phyloP scores from a whole-genome alignment of 192 early-diverging fungal genomes.

The Spinellus fusiger region DNA sequence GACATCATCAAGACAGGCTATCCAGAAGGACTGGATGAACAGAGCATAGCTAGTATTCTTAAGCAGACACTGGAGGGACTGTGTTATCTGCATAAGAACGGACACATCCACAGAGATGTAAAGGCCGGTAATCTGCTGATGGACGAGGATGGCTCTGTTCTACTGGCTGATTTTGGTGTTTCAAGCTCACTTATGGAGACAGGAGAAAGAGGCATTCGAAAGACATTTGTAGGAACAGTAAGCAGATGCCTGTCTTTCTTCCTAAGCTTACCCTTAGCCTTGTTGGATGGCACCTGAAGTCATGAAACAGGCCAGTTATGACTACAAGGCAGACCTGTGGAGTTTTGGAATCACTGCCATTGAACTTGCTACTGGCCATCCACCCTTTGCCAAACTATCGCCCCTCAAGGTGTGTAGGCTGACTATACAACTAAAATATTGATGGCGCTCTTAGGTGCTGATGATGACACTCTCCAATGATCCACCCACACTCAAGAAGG shows the following conservation, averaged over 20 bases:
- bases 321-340: constrained; percentile 90
- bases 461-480: constrained; percentile 85
- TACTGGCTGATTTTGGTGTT: constrained; percentile 67
- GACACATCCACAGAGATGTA: constrained; percentile 67
- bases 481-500: constrained; percentile 78
- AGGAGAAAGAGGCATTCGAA: constrained; percentile 47
- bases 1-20: constrained; percentile 85
- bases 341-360: constrained; percentile 86
- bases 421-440: background rate
- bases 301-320: constrained; percentile 86
- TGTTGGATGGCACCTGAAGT: constrained; percentile 77
- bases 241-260: background rate
- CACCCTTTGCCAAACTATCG: constrained; percentile 88
- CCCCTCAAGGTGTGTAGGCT: constrained; percentile 61
- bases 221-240: constrained; percentile 70
- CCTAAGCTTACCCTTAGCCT: constrained; percentile 22
- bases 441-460: constrained; percentile 47
- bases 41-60: constrained; percentile 72
- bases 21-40: constrained; percentile 78
- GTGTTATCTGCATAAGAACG: constrained; percentile 58
- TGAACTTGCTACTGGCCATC: constrained; percentile 81
- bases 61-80: constrained; percentile 68
- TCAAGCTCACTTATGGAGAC: constrained; percentile 59
- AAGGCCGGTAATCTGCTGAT: constrained; percentile 68
- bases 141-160: constrained; percentile 58